These are phyloP conservation scores for Collybia sp. DNA, from an alignment of 768 basidiomycete genomes.

Conservation along the genomic window DNA sequence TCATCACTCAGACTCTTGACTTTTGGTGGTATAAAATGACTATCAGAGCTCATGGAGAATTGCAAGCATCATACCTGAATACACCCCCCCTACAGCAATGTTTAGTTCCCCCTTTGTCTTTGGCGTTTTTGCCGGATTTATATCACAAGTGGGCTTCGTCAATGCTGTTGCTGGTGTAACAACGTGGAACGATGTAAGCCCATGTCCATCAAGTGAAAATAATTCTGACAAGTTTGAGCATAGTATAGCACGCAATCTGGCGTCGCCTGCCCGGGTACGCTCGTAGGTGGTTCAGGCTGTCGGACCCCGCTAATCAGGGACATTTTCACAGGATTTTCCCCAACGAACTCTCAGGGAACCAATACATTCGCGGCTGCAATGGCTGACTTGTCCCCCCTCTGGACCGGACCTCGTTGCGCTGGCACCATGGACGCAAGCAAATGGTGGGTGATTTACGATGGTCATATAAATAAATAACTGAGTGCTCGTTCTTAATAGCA, in stretches of 20 bases:
- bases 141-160: constrained; percentile 3
- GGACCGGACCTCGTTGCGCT: constrained; percentile 20
- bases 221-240: too few species aligned
- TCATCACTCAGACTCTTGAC: too few species aligned
- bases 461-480: too few species aligned
- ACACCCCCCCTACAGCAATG: too few species aligned
- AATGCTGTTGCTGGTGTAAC: constrained; percentile 14
- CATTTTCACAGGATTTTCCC: constrained; percentile 12
- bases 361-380: constrained; percentile 25
- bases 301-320: background rate
- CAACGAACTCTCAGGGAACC: constrained; percentile 22
- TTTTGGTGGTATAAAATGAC: too few species aligned
- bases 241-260: too few species aligned
- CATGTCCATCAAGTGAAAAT: too few species aligned
- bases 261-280: too few species aligned
- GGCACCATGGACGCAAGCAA: constrained; percentile 18
- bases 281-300: too few species aligned
- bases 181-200: constrained; percentile 13
- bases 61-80: too few species aligned
- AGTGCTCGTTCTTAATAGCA: constrained; percentile 10
- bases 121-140: background rate
- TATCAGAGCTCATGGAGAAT: too few species aligned
- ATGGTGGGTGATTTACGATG: background rate
- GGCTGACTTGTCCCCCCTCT: constrained; percentile 24
- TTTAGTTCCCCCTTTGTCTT: too few species aligned